A percentile compares a stretch with the other conserved stretches of the same genome.
Conservation (phyloP, 495 filamentous ascomycete genomes). For the Apiosordaria backusii region DNA sequence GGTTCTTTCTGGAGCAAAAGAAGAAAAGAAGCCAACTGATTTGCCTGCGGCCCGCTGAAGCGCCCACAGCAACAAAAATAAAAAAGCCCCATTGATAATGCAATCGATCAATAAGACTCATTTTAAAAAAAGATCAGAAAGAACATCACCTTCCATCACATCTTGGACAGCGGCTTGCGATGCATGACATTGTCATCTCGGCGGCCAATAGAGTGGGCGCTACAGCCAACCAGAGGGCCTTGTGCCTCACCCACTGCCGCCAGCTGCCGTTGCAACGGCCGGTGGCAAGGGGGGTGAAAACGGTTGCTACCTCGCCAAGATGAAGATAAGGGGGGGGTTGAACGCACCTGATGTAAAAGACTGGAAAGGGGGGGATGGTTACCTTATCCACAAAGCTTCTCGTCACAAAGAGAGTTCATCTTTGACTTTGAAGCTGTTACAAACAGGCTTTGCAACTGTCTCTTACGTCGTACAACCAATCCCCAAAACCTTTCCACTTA, state of each 20-base stretch:
- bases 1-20: not conserved
- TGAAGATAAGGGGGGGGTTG: not conserved
- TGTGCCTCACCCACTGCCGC: not conserved
- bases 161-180: constrained; percentile 2
- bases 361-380: not conserved
- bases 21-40: not conserved
- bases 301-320: not conserved
- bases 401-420: not conserved
- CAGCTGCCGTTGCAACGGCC: not conserved
- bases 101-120: not conserved
- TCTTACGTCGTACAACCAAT: not conserved
- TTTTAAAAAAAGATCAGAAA: not conserved
- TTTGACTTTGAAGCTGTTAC: not conserved
- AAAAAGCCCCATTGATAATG: not conserved
- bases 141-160: not conserved
- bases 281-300: not conserved
- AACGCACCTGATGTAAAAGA: no score
- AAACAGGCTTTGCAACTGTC: no score
- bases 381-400: not conserved
- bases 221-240: constrained; percentile 2
- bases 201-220: constrained; percentile 4
- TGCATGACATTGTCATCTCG: constrained; percentile 11
- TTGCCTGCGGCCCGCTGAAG: not conserved
- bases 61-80: no score
- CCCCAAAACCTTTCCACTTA: not conserved